These are phyloP conservation scores for Jimgerdemannia flammicorona DNA, from an alignment of 192 early-diverging fungal genomes.

Conservation along the genomic window DNA sequence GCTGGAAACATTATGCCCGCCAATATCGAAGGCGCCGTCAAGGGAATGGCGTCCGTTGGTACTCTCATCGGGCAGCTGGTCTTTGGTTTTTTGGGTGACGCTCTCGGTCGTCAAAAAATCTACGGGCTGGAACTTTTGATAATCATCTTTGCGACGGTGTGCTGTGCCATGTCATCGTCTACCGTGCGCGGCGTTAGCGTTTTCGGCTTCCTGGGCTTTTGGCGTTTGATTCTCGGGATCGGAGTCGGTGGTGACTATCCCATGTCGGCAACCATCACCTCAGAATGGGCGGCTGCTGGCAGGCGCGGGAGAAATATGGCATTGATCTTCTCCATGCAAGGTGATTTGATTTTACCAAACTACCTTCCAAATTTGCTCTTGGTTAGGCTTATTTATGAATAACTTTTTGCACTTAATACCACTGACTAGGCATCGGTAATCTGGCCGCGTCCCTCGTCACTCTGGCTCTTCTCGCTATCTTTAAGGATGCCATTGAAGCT, in stretches of 20 bases:
- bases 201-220: conserved; percentile 74
- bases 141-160: conserved; percentile 82
- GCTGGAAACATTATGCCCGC: conserved; percentile 54
- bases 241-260: conserved; percentile 97
- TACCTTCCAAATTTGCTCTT: too few species aligned
- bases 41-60: conserved; percentile 79
- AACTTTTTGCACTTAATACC: too few species aligned
- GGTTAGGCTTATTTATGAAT: too few species aligned
- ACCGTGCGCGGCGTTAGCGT: conserved; percentile 66
- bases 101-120: conserved; percentile 80
- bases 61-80: conserved; percentile 83
- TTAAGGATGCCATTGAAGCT: conserved; percentile 62
- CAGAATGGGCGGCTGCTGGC: conserved; percentile 81
- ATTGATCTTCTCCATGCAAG: conserved; percentile 89
- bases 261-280: conserved; percentile 83
- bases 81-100: conserved; percentile 84
- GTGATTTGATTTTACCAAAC: conserved; percentile 14
- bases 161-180: conserved; percentile 66
- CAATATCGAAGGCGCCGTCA: conserved; percentile 75
- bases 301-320: conserved; percentile 80
- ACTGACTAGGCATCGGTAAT: conserved; percentile 58
- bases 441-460: conserved; percentile 76
- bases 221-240: conserved; percentile 90
- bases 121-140: conserved; percentile 90
- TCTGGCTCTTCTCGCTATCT: conserved; percentile 69